phyloP scores from a whole-genome alignment of 2,329 filamentous ascomycete genomes.

The Camptophora hylomeconis region DNA sequence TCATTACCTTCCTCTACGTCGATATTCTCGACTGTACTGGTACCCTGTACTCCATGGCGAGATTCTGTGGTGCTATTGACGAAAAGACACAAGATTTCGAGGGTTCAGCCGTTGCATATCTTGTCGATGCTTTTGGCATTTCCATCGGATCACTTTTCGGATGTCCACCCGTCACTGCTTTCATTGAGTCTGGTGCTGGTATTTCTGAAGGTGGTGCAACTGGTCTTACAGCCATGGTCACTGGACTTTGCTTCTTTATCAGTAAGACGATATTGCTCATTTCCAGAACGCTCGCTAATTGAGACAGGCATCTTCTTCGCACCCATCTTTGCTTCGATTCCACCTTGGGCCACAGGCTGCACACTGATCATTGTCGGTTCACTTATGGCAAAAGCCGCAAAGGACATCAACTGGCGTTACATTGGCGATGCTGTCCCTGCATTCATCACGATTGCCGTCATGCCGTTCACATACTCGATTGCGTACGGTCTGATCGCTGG shows the following conservation, averaged over 20 bases:
- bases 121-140: constrained; percentile 68
- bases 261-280: too few species aligned
- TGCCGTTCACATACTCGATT: constrained; percentile 86
- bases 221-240: constrained; percentile 66
- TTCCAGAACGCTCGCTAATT: too few species aligned
- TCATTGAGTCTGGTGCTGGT: constrained; percentile 78
- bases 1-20: constrained; percentile 82
- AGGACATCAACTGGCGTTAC: constrained; percentile 82
- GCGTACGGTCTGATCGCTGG: constrained; percentile 75
- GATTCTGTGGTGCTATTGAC: constrained; percentile 68
- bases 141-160: constrained; percentile 70
- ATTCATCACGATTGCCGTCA: constrained; percentile 69
- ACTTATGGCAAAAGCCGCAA: constrained; percentile 57
- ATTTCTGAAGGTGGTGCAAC: constrained; percentile 80
- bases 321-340: constrained; percentile 79
- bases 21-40: constrained; percentile 81
- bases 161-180: constrained; percentile 69
- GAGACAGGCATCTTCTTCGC: constrained; percentile 84
- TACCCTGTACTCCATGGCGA: constrained; percentile 80
- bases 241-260: constrained; percentile 74
- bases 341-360: constrained; percentile 78
- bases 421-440: constrained; percentile 72
- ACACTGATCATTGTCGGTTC: constrained; percentile 80
- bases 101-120: constrained; percentile 69
- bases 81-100: constrained; percentile 78